Conservation (phyloP, 768 basidiomycete species). For the Solioccasus polychromus region DNA sequence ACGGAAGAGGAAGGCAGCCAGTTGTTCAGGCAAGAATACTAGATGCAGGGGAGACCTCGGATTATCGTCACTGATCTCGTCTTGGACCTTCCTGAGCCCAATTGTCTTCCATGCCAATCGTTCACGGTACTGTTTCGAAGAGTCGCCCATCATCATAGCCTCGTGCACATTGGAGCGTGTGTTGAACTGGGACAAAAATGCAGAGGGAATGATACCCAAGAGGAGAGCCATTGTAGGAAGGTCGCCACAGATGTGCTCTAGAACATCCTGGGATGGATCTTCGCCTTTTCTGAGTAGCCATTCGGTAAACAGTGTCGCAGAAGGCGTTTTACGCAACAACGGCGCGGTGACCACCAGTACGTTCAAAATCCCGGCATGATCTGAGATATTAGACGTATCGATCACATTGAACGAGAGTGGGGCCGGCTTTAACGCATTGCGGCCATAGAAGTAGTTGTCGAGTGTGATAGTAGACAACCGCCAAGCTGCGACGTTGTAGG, state of each 20-base stretch:
- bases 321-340: conserved; percentile 17
- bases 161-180: conserved; percentile 26
- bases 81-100: neutral
- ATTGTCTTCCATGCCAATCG: conserved; percentile 25
- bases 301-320: conserved; percentile 29
- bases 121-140: conserved; percentile 20
- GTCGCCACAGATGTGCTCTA: conserved; percentile 23
- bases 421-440: conserved; percentile 6
- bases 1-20: conserved; percentile 18
- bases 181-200: conserved; percentile 21
- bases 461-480: conserved; percentile 18
- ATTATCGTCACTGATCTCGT: too few relatives aligned
- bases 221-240: conserved; percentile 24
- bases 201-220: conserved; percentile 23
- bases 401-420: conserved; percentile 31
- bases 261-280: conserved; percentile 10
- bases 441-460: conserved; percentile 19
- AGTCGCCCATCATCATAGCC: neutral
- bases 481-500: conserved; percentile 25
- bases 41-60: neutral
- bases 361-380: conserved; percentile 27
- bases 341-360: conserved; percentile 22
- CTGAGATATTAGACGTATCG: conserved; percentile 30
- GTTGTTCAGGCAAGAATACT: conserved; percentile 15
- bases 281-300: conserved; percentile 16